Evolutionary conservation across 2,329 filamentous ascomycete genomes (phyloP).

Genomic region (Alternaria ventricosa): DNA sequence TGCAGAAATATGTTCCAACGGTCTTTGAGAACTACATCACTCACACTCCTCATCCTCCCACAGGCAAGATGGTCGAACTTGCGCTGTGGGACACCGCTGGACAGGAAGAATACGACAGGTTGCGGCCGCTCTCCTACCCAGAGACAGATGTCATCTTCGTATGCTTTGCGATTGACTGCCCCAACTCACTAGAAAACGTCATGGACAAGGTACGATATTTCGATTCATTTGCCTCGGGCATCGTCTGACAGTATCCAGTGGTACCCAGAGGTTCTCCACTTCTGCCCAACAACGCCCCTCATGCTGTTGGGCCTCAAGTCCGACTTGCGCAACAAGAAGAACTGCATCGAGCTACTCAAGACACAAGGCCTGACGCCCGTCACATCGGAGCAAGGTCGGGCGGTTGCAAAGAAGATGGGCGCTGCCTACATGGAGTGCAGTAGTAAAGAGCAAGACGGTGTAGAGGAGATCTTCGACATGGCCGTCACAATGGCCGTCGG

Average conservation of each 20-base stretch:
- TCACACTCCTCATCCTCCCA: slow-evolving; percentile 84
- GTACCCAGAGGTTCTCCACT: slow-evolving; percentile 99
- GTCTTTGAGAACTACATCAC: slow-evolving; percentile 99
- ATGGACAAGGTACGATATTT: slow-evolving; percentile 83
- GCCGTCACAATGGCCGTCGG: slow-evolving; percentile 90
- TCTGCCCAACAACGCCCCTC: slow-evolving; percentile 95
- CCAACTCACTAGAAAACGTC: slow-evolving; percentile 96
- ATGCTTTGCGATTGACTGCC: slow-evolving; percentile 98
- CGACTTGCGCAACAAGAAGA: slow-evolving; percentile 92
- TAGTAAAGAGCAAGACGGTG: slow-evolving; percentile 94
- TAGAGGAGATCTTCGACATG: slow-evolving; percentile 93
- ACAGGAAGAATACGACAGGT: slow-evolving; percentile 96
- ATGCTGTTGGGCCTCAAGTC: slow-evolving; percentile 97
- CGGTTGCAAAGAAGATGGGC: slow-evolving; percentile 90
- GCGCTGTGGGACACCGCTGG: slow-evolving; percentile 98
- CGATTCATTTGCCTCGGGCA: background rate
- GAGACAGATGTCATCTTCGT: slow-evolving; percentile 98
- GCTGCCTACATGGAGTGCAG: slow-evolving; percentile 98
- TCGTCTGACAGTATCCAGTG: slow-evolving; percentile 67
- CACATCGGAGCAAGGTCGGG: slow-evolving; percentile 85
- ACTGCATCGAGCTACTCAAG: slow-evolving; percentile 98
- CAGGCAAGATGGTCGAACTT: slow-evolving; percentile 93
- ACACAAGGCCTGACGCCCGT: slow-evolving; percentile 96
- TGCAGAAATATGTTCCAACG: slow-evolving; percentile 97
- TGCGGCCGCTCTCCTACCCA: slow-evolving; percentile 94